Conservation (phyloP, 495 filamentous ascomycete genomes). For the Sphaerosporella brunnea region DNA sequence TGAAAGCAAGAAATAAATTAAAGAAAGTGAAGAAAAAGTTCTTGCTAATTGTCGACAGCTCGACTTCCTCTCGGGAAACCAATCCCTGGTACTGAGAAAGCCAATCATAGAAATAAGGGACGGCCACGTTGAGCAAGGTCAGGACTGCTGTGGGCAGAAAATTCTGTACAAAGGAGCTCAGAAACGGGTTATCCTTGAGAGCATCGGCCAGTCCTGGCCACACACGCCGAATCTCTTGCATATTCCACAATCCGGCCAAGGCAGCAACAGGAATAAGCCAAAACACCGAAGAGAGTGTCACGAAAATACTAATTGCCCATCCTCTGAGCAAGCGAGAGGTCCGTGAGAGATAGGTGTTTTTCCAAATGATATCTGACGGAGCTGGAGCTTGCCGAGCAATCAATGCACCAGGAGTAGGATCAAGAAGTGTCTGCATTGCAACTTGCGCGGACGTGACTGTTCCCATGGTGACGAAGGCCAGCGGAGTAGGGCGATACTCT, state of each 20-base stretch:
- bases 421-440: constrained; percentile 81
- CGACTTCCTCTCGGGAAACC: constrained; percentile 87
- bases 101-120: constrained; percentile 90
- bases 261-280: constrained; percentile 77
- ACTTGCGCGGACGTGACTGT: constrained; percentile 80
- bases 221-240: constrained; percentile 56
- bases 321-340: constrained; percentile 51
- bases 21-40: constrained; percentile 99
- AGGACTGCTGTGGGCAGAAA: constrained; percentile 70
- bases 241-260: constrained; percentile 57
- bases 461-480: constrained; percentile 95
- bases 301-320: constrained; percentile 66
- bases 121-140: constrained; percentile 69
- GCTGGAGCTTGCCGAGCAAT: constrained; percentile 70
- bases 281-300: constrained; percentile 64
- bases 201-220: constrained; percentile 50
- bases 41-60: constrained; percentile 87
- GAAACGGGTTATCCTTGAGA: constrained; percentile 47
- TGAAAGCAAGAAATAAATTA: constrained; percentile 93
- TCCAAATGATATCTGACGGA: constrained; percentile 79
- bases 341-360: constrained; percentile 75
- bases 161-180: constrained; percentile 63
- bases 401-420: constrained; percentile 71
- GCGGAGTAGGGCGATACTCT: constrained; percentile 55
- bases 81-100: constrained; percentile 80